These are phyloP conservation scores for Gracilaria gracilis DNA, from an alignment of 23 red algal genomes.

Conservation along the genomic window DNA sequence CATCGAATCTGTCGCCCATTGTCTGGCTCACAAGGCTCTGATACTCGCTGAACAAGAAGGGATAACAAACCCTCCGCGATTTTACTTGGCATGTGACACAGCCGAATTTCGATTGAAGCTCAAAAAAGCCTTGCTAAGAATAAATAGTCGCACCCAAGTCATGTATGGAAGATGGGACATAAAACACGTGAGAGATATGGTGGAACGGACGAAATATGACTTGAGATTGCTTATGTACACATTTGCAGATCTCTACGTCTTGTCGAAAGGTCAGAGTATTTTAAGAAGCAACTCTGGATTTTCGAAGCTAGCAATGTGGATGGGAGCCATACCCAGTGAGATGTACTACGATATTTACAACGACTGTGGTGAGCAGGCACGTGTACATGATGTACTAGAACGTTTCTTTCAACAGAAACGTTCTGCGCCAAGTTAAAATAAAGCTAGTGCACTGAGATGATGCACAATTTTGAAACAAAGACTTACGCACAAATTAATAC, in stretches of 20 bases:
- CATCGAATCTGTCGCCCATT: not conserved
- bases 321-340: conserved; percentile 8
- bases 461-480: too few relatives aligned
- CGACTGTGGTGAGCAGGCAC: too few relatives aligned
- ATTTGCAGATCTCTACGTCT: conserved; percentile 35
- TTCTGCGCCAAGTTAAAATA: too few relatives aligned
- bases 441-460: too few relatives aligned
- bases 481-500: too few relatives aligned
- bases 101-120: not conserved
- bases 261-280: conserved; percentile 30
- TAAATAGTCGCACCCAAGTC: not conserved
- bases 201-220: conserved; percentile 8
- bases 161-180: conserved; percentile 24
- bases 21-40: conserved; percentile 1
- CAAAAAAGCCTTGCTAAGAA: not conserved
- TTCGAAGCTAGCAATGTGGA: conserved; percentile 48
- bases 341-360: not conserved
- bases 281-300: conserved; percentile 34
- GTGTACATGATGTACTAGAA: too few relatives aligned
- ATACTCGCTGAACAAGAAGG: conserved; percentile 4
- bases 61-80: not conserved
- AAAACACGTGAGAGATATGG: conserved; percentile 41
- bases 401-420: too few relatives aligned
- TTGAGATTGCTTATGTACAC: conserved; percentile 32
- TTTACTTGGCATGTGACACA: conserved; percentile 46